Percentiles rank a stretch among this genome's conserved stretches.
Evolutionary conservation across 345 rosid genomes (phyloP).

Genomic region (Lepidium didymum): DNA sequence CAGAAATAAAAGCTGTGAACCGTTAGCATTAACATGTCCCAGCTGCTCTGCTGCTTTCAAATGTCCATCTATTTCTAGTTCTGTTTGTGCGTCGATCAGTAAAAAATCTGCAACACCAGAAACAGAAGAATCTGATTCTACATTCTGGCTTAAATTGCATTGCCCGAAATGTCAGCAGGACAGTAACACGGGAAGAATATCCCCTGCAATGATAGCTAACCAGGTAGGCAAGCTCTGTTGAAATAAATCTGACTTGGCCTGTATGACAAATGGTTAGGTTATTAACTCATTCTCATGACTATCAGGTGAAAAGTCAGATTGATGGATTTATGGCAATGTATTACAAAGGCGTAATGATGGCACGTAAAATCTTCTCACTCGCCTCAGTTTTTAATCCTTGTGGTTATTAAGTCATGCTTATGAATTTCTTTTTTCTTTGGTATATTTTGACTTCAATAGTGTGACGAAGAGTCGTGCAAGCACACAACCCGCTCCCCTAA

Average conservation of each 20-base stretch:
- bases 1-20: slow-evolving; percentile 81
- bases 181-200: slow-evolving; percentile 52
- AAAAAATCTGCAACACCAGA: slow-evolving; percentile 34
- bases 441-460: slow-evolving; percentile 47
- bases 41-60: slow-evolving; percentile 70
- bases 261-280: not conserved
- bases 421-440: not conserved
- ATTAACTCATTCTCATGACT: slow-evolving; percentile 5
- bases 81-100: slow-evolving; percentile 32
- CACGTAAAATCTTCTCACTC: slow-evolving; percentile 27
- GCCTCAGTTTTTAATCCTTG: not conserved
- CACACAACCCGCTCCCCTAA: slow-evolving; percentile 61
- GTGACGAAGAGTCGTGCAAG: slow-evolving; percentile 95
- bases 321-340: slow-evolving; percentile 66
- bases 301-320: slow-evolving; percentile 82
- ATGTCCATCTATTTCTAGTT: slow-evolving; percentile 63
- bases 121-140: slow-evolving; percentile 37
- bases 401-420: not conserved
- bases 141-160: slow-evolving; percentile 65
- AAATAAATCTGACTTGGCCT: too few relatives aligned
- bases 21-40: slow-evolving; percentile 70
- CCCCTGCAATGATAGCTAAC: slow-evolving; percentile 79
- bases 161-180: slow-evolving; percentile 74
- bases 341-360: slow-evolving; percentile 90
- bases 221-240: slow-evolving; percentile 44